A percentile compares a stretch with the other conserved stretches of the same genome.
Evolutionary conservation across 2,329 filamentous ascomycete species (phyloP).

Genomic region (Paecilomyces niveus): DNA sequence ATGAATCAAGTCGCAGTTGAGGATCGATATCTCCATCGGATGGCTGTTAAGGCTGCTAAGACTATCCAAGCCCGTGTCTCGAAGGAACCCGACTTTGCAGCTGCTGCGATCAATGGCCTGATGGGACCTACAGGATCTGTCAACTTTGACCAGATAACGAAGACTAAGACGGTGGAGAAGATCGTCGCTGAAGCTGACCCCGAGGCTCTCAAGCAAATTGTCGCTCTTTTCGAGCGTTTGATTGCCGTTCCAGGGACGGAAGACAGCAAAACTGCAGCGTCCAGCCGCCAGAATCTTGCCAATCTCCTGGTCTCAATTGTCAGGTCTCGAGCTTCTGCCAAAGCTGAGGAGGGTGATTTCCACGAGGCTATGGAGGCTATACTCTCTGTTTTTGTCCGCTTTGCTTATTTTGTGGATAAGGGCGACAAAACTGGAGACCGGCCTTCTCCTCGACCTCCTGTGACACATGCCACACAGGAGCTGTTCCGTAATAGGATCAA

Average conservation of each 20-base stretch:
- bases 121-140: conserved; percentile 63
- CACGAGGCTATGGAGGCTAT: conserved; percentile 38
- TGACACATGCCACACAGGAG: conserved; percentile 42
- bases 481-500: conserved; percentile 49
- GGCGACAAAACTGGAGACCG: conserved; percentile 14
- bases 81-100: conserved; percentile 52
- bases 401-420: conserved; percentile 43
- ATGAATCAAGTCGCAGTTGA: conserved; percentile 75
- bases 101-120: conserved; percentile 58
- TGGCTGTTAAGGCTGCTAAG: conserved; percentile 69
- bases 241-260: conserved; percentile 39
- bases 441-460: conserved; percentile 34
- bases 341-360: conserved; percentile 24
- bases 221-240: conserved; percentile 44
- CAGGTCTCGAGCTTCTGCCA: conserved; percentile 29
- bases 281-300: conserved; percentile 43
- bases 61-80: conserved; percentile 60
- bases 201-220: conserved; percentile 45
- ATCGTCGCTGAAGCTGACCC: conserved; percentile 56
- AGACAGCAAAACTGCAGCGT: conserved; percentile 40
- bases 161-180: conserved; percentile 74
- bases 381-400: conserved; percentile 41
- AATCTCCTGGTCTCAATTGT: conserved; percentile 48
- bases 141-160: conserved; percentile 80
- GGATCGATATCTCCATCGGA: conserved; percentile 71